Evolutionary conservation across 2,329 filamentous ascomycete species (phyloP).

Genomic region (Penicillium janthinellum): DNA sequence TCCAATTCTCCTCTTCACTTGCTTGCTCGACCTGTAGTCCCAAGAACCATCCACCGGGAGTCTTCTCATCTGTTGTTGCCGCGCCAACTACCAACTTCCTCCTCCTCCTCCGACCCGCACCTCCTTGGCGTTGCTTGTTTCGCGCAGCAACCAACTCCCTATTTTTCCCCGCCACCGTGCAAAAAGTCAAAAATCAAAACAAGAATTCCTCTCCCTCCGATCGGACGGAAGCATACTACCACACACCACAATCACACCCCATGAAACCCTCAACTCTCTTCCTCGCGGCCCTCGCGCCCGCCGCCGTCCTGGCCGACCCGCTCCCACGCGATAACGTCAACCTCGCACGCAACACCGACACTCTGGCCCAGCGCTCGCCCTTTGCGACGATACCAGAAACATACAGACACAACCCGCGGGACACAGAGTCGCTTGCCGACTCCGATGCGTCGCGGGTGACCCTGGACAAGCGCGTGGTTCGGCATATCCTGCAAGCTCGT

Average conservation of each 20-base stretch:
- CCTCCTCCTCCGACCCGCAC: conserved; percentile 20
- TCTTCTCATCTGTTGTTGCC: conserved; percentile 19
- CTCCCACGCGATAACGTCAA: conserved; percentile 10
- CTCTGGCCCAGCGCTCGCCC: conserved; percentile 21
- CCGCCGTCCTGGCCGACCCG: conserved; percentile 22
- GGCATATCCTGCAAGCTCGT: conserved; percentile 35
- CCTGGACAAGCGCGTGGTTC: conserved; percentile 17
- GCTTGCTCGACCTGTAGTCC: neutral
- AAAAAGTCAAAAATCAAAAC: neutral
- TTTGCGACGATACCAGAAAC: conserved; percentile 24
- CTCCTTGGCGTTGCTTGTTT: conserved; percentile 31
- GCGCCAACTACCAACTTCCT: conserved; percentile 22
- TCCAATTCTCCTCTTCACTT: neutral
- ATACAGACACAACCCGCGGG: conserved; percentile 4
- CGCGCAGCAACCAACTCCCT: neutral
- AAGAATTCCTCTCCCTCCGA: neutral
- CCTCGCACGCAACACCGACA: conserved; percentile 9
- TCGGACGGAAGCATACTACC: neutral
- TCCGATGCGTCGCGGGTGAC: conserved; percentile 3
- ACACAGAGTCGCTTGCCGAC: neutral
- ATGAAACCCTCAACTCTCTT: conserved; percentile 23
- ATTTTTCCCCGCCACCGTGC: conserved; percentile 6
- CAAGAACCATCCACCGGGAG: too few relatives aligned
- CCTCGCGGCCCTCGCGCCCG: conserved; percentile 23
- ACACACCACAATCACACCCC: neutral